Percentiles rank a stretch among this genome's conserved stretches.
Evolutionary conservation across 2,329 filamentous ascomycete species (phyloP).

Genomic region (Phyllosticta capitalensis): DNA sequence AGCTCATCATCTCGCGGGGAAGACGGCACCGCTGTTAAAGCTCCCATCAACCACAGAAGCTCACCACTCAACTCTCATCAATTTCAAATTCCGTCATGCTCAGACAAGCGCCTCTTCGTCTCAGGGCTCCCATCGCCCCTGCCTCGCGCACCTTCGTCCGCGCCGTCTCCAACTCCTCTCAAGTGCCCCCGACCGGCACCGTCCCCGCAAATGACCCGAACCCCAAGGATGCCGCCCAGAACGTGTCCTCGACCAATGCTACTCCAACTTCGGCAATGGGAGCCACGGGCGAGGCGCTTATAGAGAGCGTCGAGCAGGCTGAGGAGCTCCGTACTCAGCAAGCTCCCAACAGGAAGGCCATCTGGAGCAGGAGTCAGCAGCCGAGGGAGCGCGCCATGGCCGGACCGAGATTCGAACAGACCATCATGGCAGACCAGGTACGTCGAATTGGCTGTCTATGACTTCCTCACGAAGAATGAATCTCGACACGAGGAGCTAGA

Average conservation of each 20-base stretch:
- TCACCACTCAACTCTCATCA: neutral
- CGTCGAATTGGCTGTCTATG: neutral
- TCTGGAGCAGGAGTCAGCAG: slow-evolving; percentile 83
- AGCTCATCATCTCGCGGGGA: neutral
- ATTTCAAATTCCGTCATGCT: slow-evolving; percentile 13
- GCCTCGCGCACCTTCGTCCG: slow-evolving; percentile 13
- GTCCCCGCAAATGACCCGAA: slow-evolving; percentile 59
- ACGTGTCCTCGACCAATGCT: slow-evolving; percentile 54
- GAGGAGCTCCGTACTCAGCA: slow-evolving; percentile 56
- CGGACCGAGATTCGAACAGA: slow-evolving; percentile 94
- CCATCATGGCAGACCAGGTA: slow-evolving; percentile 86
- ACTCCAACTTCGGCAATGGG: slow-evolving; percentile 42
- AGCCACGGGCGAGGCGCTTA: slow-evolving; percentile 42
- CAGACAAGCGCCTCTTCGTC: slow-evolving; percentile 20
- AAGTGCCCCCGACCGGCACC: slow-evolving; percentile 44
- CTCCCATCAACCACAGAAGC: neutral
- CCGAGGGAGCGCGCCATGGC: slow-evolving; percentile 77
- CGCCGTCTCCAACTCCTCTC: slow-evolving; percentile 3
- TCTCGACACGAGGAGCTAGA: neutral
- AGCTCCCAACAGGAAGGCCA: slow-evolving; percentile 69
- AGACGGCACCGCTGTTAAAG: neutral
- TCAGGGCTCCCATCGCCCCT: slow-evolving; percentile 17
- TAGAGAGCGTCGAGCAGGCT: slow-evolving; percentile 45
- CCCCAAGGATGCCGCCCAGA: slow-evolving; percentile 35
- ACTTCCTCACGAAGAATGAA: neutral